Conservation (phyloP, 2,329 filamentous ascomycete genomes). For the Biscogniauxia mediterranea region DNA sequence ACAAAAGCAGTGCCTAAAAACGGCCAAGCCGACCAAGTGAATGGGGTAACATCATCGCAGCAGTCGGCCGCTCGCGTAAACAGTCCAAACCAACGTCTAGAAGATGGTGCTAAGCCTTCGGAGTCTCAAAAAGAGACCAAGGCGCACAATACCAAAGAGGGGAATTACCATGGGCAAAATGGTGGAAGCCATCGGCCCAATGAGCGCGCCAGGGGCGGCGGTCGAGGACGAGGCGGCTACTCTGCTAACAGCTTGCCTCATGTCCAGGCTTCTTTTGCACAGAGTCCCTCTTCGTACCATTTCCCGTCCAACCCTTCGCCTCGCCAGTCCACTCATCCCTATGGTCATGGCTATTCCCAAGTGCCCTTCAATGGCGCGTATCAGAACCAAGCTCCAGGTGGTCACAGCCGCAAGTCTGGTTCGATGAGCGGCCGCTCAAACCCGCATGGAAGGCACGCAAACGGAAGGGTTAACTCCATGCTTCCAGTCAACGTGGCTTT, state of each 20-base stretch:
- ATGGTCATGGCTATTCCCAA: slow-evolving; percentile 17
- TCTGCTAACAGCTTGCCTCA: slow-evolving; percentile 28
- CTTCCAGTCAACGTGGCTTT: slow-evolving; percentile 54
- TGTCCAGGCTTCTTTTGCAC: slow-evolving; percentile 19
- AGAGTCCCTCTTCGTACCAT: slow-evolving; percentile 18
- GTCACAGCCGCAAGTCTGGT: slow-evolving; percentile 23
- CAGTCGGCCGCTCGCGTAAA: slow-evolving; percentile 10
- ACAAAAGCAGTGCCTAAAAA: neutral
- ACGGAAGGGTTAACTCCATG: slow-evolving; percentile 28
- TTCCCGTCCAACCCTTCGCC: slow-evolving; percentile 17
- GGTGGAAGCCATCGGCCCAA: slow-evolving; percentile 32
- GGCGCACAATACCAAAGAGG: slow-evolving; percentile 19
- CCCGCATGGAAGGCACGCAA: slow-evolving; percentile 15
- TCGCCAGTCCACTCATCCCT: slow-evolving; percentile 19
- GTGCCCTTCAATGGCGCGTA: slow-evolving; percentile 25
- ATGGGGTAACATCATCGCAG: slow-evolving; percentile 10
- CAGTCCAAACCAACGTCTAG: slow-evolving; percentile 16
- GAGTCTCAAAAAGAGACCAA: slow-evolving; percentile 23
- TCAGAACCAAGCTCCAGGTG: slow-evolving; percentile 21
- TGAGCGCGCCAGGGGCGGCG: slow-evolving; percentile 43
- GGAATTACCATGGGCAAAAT: slow-evolving; percentile 22
- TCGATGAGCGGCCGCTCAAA: slow-evolving; percentile 24
- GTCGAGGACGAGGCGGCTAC: slow-evolving; percentile 43
- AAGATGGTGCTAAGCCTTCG: slow-evolving; percentile 20
- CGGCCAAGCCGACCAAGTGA: slow-evolving; percentile 21